Evolutionary conservation across 495 filamentous ascomycete species (phyloP).

Genomic region (Acidomyces sp.): DNA sequence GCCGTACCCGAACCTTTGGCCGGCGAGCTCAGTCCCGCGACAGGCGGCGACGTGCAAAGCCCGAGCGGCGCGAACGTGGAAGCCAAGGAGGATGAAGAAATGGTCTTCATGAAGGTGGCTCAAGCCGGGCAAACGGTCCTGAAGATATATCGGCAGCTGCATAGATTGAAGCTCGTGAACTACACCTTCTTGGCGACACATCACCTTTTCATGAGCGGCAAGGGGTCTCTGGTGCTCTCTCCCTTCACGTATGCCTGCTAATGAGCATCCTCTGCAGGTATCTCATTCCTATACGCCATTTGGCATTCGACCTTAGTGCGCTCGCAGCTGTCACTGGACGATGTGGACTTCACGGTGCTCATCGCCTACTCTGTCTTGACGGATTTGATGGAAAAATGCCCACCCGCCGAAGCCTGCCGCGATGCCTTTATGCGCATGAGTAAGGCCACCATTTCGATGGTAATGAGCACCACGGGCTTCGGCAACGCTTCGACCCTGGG

Average conservation of each 20-base stretch:
- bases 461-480: conserved; percentile 44
- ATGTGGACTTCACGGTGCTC: conserved; percentile 89
- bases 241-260: not conserved
- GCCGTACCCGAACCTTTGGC: conserved; percentile 76
- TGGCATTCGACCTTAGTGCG: conserved; percentile 82
- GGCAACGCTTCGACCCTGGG: conserved; percentile 12
- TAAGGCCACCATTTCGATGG: conserved; percentile 89
- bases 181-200: conserved; percentile 96
- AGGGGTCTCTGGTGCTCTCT: conserved; percentile 11
- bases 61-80: conserved; percentile 44
- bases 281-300: conserved; percentile 91
- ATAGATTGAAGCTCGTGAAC: conserved; percentile 78
- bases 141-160: conserved; percentile 78
- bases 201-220: conserved; percentile 91
- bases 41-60: conserved; percentile 47
- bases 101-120: conserved; percentile 83
- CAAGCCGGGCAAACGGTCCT: conserved; percentile 89
- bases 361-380: conserved; percentile 82
- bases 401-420: conserved; percentile 70
- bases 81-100: conserved; percentile 70
- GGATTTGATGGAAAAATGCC: conserved; percentile 65
- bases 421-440: conserved; percentile 94
- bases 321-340: conserved; percentile 50
- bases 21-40: conserved; percentile 38
- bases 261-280: conserved; percentile 37